phyloP scores from a whole-genome alignment of 139 green algal species.

The Coelastrella sp. region DNA sequence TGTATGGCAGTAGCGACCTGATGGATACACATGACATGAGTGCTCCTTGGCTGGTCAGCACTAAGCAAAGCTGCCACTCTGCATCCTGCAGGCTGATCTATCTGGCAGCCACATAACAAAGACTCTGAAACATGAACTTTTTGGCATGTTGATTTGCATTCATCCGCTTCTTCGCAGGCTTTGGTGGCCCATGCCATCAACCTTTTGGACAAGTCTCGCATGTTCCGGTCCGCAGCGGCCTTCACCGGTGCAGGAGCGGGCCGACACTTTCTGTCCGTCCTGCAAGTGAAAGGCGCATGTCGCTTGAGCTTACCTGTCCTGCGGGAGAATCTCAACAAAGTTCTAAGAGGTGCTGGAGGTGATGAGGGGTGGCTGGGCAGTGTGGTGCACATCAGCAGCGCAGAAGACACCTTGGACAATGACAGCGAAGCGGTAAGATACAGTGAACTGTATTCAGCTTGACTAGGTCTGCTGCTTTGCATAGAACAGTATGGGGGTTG shows the following conservation, averaged over 20 bases:
- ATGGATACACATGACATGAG: too few relatives aligned
- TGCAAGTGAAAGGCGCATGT: constrained; percentile 17
- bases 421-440: constrained; percentile 33
- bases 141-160: too few relatives aligned
- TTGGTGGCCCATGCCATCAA: constrained; percentile 22
- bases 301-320: constrained; percentile 32
- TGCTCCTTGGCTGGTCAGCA: too few relatives aligned
- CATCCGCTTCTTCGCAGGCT: constrained; percentile 15
- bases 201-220: constrained; percentile 36
- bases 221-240: constrained; percentile 5
- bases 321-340: constrained; percentile 37
- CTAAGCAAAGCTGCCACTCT: too few relatives aligned
- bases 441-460: too few relatives aligned
- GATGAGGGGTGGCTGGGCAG: neutral
- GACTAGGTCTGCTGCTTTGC: too few relatives aligned
- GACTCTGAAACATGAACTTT: too few relatives aligned
- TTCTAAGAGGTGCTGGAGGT: constrained; percentile 26
- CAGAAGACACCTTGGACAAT: constrained; percentile 10
- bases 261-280: constrained; percentile 30
- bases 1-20: too few relatives aligned
- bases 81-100: too few relatives aligned
- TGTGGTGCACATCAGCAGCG: constrained; percentile 5
- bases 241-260: neutral
- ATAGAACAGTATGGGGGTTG: too few relatives aligned
- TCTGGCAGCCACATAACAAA: too few relatives aligned